Evolutionary conservation across 2,329 filamentous ascomycete genomes (phyloP).

Genomic region (Cytospora piceae): DNA sequence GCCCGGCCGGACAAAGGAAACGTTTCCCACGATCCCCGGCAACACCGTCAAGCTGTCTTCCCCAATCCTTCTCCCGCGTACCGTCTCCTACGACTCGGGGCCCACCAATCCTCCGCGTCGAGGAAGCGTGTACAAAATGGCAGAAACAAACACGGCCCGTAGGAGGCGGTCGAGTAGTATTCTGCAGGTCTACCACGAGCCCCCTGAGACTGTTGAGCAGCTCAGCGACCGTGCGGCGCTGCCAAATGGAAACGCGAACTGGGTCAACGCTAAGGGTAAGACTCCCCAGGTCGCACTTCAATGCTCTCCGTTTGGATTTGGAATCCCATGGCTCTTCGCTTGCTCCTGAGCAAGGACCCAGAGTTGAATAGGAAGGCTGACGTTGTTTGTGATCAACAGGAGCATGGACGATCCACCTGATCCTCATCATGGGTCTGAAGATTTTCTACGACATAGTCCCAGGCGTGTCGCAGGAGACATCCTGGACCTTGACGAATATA

Average conservation of each 20-base stretch:
- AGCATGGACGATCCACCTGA: constrained; percentile 96
- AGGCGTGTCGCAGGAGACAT: constrained; percentile 94
- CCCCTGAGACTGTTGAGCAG: constrained; percentile 94
- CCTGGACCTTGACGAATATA: constrained; percentile 98
- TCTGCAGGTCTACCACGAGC: constrained; percentile 90
- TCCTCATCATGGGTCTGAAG: constrained; percentile 89
- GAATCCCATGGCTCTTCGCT: background rate
- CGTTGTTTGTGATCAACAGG: constrained; percentile 56
- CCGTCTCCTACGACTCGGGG: constrained; percentile 88
- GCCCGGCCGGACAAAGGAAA: constrained; percentile 32
- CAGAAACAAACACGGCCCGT: constrained; percentile 63
- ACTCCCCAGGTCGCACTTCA: background rate
- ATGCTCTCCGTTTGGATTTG: background rate
- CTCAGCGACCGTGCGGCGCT: constrained; percentile 94
- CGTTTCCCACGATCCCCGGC: constrained; percentile 36
- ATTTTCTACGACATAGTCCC: constrained; percentile 97
- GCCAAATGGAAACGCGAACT: constrained; percentile 96
- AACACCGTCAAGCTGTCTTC: constrained; percentile 97
- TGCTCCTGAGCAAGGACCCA: background rate
- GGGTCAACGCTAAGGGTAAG: constrained; percentile 98
- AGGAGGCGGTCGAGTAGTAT: constrained; percentile 96
- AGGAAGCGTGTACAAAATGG: constrained; percentile 61
- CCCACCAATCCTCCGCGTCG: constrained; percentile 67
- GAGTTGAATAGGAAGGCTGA: constrained; percentile 29
- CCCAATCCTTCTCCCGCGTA: constrained; percentile 81